Evolutionary conservation across 2,329 filamentous ascomycete genomes (phyloP), one percentile per base, ranked within the genome.

Genomic region (Colletotrichum sp.): DNA sequence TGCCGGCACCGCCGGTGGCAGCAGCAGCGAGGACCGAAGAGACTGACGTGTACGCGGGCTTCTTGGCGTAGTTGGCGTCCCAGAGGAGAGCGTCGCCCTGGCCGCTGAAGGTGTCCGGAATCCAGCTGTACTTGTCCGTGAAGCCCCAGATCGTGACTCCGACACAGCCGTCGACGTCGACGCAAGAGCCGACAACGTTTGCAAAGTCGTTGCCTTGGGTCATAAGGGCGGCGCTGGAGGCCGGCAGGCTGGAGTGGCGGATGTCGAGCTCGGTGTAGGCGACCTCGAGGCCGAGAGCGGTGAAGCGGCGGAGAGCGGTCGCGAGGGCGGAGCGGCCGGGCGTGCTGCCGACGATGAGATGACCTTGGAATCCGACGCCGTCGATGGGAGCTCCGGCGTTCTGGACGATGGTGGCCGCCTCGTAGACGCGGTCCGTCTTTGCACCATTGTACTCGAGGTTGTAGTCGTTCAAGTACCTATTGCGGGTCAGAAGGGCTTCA

Each of bases 251-350:
- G 3, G 80, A 80, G 71, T 89, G 87, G 34, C 91, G 86, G 76
- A 93, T 89, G 80, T 93, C 91, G 27, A 93, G 84, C 84, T 93
- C 91, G 2, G 91, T 93, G 80, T 91, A 87, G 7, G 90, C 90
- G 6, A 92, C 89, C 75, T 93, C 91, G 6, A 91, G 82, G 7
- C 87, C 87, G 3, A 90, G 86, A 1, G 84, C 83, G 3, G 87
- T 86, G 84, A 91, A 93, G 56, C 87, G 84, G 64, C 84, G 79
- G 69, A 92, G 88, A 16, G 87, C 86, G 1, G 85, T 83, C 36
- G 84, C 83, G 60, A 89, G 85, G 15, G 84, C 82, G 43, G 84
- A 82, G 77, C 87, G 86, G 56, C 81, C 82, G 0, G 91, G 88
- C 0, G 87, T 84, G 4, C 79, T 76, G 71, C 87, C 87, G 1